Evolutionary conservation across 139 green algal species (phyloP).

Genomic region (Chlamydomonas sp.): DNA sequence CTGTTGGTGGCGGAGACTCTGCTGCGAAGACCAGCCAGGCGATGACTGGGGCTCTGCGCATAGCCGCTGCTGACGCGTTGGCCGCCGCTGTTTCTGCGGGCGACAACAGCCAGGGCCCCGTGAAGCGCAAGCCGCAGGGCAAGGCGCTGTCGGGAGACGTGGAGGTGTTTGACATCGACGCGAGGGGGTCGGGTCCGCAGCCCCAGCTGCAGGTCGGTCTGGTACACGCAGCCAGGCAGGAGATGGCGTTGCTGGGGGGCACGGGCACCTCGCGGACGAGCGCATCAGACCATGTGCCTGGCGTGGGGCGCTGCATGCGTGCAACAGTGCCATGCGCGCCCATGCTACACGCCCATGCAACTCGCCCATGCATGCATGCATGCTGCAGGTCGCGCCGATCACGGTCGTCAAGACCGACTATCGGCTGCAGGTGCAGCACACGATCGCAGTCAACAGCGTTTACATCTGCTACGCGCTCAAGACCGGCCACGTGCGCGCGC

Average conservation of each 20-base stretch:
- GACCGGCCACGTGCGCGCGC: slow-evolving; percentile 61
- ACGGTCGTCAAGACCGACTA: slow-evolving; percentile 52
- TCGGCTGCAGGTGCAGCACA: slow-evolving; percentile 26
- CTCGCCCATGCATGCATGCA: neutral
- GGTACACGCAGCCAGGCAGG: neutral
- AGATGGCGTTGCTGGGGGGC: neutral
- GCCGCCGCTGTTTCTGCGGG: slow-evolving; percentile 20
- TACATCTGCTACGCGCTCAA: slow-evolving; percentile 79
- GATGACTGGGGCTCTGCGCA: neutral
- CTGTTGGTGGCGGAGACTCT: neutral
- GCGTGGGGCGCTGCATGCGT: neutral
- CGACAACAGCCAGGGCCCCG: neutral
- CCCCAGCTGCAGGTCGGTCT: slow-evolving; percentile 40
- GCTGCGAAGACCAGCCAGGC: neutral
- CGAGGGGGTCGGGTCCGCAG: slow-evolving; percentile 11
- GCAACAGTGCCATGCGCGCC: neutral
- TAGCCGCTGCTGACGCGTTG: slow-evolving; percentile 17
- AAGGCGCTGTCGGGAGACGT: neutral
- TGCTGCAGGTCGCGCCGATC: slow-evolving; percentile 44
- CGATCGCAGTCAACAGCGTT: slow-evolving; percentile 50
- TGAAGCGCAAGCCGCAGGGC: neutral
- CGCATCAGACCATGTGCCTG: neutral
- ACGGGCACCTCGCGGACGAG: neutral
- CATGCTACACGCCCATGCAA: neutral
- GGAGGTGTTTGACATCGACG: slow-evolving; percentile 9